Evolutionary conservation across 805 yeast species (phyloP), one percentile per base, ranked within the genome.

Genomic region (Pichia manshurica): DNA sequence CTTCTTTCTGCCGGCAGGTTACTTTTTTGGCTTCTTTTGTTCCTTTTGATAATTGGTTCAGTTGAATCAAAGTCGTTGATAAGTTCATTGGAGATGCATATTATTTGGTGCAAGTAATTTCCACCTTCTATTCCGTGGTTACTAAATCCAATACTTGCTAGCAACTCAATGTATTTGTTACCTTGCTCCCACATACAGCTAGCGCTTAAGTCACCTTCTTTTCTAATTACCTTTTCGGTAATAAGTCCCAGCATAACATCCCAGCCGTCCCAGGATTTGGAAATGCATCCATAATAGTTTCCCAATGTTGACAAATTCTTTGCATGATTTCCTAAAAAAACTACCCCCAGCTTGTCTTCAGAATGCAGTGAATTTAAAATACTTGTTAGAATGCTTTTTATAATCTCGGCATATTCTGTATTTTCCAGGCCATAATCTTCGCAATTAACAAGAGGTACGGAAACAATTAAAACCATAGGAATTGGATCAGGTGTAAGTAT

Each of bases 401-500:
- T 45, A 4, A 50, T 43, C 3, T 32, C n/a, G 0, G 64, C 52
- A 42, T 50, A 61, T 29, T 58, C 60, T 1, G 47, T 39, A 28
- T 55, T 56, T n/a, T 53, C 50, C 5, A 53, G 16, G 4, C 53
- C 60, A 12, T 51, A 45, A 19, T 50, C 57, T 22, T 50, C 53
- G 35, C 48, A 37, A 25, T 58, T 58, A 7, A 53, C 49, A 22
- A 62, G 43, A 3, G 66, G 61, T 23, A 64, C 36, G 2, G 59
- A 61, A 19, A 64, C 25, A 5, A 64, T 56, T 13, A 63, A 35
- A 12, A 53, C 53, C 5, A 57, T 17, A 2, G 67, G 60, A 20
- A 50, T 46, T 13, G 58, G 32, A 47, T 71, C 71, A 2, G 78
- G 77, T 8, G 56, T 57, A 6, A 76, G 70, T 13, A 72, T 54